Percentiles rank a stretch among this genome's conserved stretches.
Conservation (phyloP, 352 stramenopile species). For the Globisporangium abappressorium region DNA sequence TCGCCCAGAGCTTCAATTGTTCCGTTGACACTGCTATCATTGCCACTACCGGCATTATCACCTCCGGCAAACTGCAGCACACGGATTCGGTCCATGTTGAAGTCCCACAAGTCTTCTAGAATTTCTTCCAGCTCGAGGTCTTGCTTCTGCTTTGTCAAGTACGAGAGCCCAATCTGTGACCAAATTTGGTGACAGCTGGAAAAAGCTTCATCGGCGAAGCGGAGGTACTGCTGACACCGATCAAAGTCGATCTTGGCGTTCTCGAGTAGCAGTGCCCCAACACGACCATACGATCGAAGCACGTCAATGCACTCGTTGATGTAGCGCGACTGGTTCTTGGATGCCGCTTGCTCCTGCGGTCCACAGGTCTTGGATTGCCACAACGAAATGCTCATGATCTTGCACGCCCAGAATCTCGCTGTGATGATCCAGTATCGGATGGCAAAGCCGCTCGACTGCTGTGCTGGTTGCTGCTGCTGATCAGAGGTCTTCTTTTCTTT, state of each 20-base stretch:
- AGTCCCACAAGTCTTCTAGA: constrained; percentile 79
- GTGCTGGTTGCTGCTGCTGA: neutral
- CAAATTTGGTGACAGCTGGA: constrained; percentile 47
- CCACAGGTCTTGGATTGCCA: constrained; percentile 27
- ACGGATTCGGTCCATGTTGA: constrained; percentile 61
- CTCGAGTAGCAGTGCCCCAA: constrained; percentile 60
- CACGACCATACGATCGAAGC: constrained; percentile 64
- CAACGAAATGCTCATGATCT: constrained; percentile 61
- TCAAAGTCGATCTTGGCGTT: constrained; percentile 44
- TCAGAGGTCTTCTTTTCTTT: neutral
- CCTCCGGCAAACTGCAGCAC: constrained; percentile 37
- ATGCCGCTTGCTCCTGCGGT: neutral
- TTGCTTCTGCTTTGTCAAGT: constrained; percentile 63
- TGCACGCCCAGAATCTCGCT: constrained; percentile 53
- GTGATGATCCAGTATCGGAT: constrained; percentile 28
- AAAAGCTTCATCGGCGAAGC: constrained; percentile 53
- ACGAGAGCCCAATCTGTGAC: constrained; percentile 58
- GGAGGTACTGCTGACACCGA: constrained; percentile 54
- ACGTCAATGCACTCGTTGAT: constrained; percentile 72
- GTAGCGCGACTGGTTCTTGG: constrained; percentile 26
- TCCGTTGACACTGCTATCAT: constrained; percentile 3
- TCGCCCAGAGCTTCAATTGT: constrained; percentile 61
- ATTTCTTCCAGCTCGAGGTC: constrained; percentile 68
- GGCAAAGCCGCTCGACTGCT: constrained; percentile 6
- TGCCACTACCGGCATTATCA: constrained; percentile 6